phyloP scores from a whole-genome alignment of 192 early-diverging fungal species.

The Chytriomyces sp. region DNA sequence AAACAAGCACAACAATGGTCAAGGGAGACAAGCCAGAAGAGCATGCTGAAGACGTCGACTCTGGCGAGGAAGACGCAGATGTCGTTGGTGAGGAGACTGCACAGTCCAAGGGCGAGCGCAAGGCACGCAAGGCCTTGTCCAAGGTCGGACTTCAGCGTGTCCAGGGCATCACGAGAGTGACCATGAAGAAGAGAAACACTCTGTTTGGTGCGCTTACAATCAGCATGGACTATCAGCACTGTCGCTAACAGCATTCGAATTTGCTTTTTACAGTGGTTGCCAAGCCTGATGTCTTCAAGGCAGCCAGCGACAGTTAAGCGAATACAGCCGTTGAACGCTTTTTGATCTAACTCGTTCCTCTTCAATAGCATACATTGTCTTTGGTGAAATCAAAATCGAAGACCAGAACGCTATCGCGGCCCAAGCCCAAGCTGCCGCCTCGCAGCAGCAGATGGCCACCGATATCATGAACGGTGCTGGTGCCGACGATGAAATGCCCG shows the following conservation, averaged over 20 bases:
- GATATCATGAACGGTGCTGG: slow-evolving; percentile 44
- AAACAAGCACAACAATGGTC: no score
- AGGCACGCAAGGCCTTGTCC: slow-evolving; percentile 95
- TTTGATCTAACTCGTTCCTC: not conserved
- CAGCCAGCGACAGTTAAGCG: slow-evolving; percentile 74
- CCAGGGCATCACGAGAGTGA: slow-evolving; percentile 85
- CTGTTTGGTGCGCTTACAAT: slow-evolving; percentile 86
- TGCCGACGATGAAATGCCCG: slow-evolving; percentile 55
- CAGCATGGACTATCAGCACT: slow-evolving; percentile 81
- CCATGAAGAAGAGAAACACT: slow-evolving; percentile 79
- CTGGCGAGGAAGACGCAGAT: slow-evolving; percentile 31
- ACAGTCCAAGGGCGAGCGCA: slow-evolving; percentile 88
- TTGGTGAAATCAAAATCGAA: slow-evolving; percentile 91
- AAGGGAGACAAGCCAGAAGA: not conserved
- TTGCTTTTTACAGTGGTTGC: slow-evolving; percentile 61
- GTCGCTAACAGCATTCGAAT: slow-evolving; percentile 76
- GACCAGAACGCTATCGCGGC: slow-evolving; percentile 72
- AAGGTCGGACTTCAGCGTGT: slow-evolving; percentile 90
- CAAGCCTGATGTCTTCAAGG: slow-evolving; percentile 93
- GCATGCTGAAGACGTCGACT: not conserved
- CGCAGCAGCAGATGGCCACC: slow-evolving; percentile 57
- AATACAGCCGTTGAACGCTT: no score
- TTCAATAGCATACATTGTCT: slow-evolving; percentile 81
- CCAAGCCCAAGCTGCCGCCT: slow-evolving; percentile 67
- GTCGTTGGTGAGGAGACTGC: slow-evolving; percentile 37